These are phyloP conservation scores for Mucor indicus DNA, from an alignment of 371 early-diverging fungal species.

Conservation along the genomic window DNA sequence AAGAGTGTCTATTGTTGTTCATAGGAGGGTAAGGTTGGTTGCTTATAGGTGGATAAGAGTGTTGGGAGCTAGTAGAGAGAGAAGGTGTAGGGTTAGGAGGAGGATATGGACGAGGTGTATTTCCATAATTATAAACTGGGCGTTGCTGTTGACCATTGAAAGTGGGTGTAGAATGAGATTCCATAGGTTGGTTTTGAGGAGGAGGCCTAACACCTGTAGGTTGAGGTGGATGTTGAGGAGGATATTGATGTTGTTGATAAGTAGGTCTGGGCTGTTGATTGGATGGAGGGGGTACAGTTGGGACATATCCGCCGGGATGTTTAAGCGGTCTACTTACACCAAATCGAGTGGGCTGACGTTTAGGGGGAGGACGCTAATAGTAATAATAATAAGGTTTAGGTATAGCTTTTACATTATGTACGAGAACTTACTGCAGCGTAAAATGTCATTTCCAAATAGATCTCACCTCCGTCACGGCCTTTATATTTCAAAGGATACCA, in stretches of 20 bases:
- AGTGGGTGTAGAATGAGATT: slow-evolving; percentile 27
- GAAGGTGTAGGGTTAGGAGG: slow-evolving; percentile 13
- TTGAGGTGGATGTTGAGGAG: slow-evolving; percentile 10
- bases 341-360: slow-evolving; percentile 40
- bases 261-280: slow-evolving; percentile 6
- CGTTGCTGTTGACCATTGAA: slow-evolving; percentile 1
- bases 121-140: slow-evolving; percentile 4
- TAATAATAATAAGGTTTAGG: too few species aligned
- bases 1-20: slow-evolving; percentile 12
- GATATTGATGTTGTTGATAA: slow-evolving; percentile 10
- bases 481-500: slow-evolving; percentile 55
- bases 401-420: too few species aligned
- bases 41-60: slow-evolving; percentile 5
- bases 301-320: slow-evolving; percentile 15
- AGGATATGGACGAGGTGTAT: slow-evolving; percentile 9
- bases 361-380: slow-evolving; percentile 37
- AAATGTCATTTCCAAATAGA: slow-evolving; percentile 58
- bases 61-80: slow-evolving; percentile 11
- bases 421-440: slow-evolving; percentile 51
- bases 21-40: slow-evolving; percentile 1
- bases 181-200: slow-evolving; percentile 9
- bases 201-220: slow-evolving; percentile 11
- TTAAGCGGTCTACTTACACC: slow-evolving; percentile 17
- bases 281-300: slow-evolving; percentile 17
- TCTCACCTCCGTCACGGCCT: slow-evolving; percentile 51